Evolutionary conservation across 2,329 filamentous ascomycete species (phyloP).

Genomic region (Fusarium sp.): DNA sequence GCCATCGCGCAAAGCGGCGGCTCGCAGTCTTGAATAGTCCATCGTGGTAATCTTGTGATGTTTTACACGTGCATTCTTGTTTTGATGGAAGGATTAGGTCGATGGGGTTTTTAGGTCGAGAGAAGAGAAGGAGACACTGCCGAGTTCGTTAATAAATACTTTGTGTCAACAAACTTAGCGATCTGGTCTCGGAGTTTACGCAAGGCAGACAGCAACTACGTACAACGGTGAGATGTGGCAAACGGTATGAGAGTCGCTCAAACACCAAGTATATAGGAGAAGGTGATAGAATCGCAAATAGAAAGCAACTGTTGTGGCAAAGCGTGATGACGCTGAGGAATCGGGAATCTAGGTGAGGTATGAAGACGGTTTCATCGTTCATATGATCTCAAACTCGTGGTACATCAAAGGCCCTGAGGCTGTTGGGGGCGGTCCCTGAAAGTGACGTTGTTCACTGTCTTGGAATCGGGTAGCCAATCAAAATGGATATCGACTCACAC

Average conservation of each 20-base stretch:
- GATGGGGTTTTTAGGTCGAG: background rate
- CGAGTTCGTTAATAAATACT: conserved; percentile 11
- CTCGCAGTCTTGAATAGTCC: conserved; percentile 82
- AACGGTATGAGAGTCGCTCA: conserved; percentile 1
- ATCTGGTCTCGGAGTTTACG: conserved; percentile 11
- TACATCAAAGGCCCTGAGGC: conserved; percentile 16
- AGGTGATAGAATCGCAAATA: conserved; percentile 12
- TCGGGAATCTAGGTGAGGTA: conserved; percentile 2
- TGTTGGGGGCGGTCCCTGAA: conserved; percentile 31
- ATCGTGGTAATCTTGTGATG: conserved; percentile 56
- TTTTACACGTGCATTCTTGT: conserved; percentile 39
- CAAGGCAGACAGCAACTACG: conserved; percentile 39
- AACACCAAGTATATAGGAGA: background rate
- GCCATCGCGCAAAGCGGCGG: conserved; percentile 85
- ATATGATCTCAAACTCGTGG: conserved; percentile 28
- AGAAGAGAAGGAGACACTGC: background rate
- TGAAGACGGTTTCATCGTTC: conserved; percentile 12
- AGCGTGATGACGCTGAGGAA: conserved; percentile 17
- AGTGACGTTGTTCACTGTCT: conserved; percentile 34
- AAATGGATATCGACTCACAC: background rate
- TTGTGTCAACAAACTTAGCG: background rate
- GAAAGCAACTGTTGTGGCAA: conserved; percentile 10
- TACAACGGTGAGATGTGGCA: conserved; percentile 29
- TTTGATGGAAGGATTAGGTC: background rate
- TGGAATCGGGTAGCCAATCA: conserved; percentile 21